A percentile compares a stretch with the other conserved stretches of the same genome.
These are phyloP conservation scores for Wickerhamomyces bovis DNA, from an alignment of 805 yeast species.

Conservation along the genomic window DNA sequence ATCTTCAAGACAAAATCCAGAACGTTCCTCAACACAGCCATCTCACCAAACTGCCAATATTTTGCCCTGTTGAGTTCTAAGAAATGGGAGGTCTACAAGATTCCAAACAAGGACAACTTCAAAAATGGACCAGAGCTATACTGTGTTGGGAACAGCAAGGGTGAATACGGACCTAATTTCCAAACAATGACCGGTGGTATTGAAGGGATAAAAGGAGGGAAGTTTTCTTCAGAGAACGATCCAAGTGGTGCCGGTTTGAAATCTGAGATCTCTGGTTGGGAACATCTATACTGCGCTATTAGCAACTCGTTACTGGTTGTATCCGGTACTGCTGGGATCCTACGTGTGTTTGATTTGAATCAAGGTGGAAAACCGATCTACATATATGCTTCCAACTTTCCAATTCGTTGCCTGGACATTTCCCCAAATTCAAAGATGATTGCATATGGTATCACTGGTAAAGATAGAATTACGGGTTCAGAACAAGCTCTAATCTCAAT, in stretches of 20 bases:
- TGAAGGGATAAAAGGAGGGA: conserved; percentile 15
- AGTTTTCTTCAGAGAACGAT: conserved; percentile 5
- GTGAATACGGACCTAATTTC: conserved; percentile 55
- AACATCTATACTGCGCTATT: conserved; percentile 51
- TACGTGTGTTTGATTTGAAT: conserved; percentile 57
- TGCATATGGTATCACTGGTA: conserved; percentile 80
- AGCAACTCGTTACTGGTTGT: conserved; percentile 55
- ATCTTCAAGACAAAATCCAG: conserved; percentile 42
- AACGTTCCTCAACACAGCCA: conserved; percentile 48
- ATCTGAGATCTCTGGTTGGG: conserved; percentile 43
- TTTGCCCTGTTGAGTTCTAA: conserved; percentile 62
- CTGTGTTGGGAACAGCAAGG: conserved; percentile 64
- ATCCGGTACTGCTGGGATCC: conserved; percentile 64
- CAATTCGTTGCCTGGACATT: conserved; percentile 72
- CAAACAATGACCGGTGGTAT: conserved; percentile 31
- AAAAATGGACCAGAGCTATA: conserved; percentile 46
- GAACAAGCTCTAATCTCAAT: conserved; percentile 74
- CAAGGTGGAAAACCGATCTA: conserved; percentile 58
- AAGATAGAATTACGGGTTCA: conserved; percentile 58
- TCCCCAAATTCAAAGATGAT: conserved; percentile 57
- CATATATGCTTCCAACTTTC: conserved; percentile 63
- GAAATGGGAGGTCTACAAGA: conserved; percentile 69
- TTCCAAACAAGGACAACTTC: conserved; percentile 28
- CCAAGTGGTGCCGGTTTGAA: conserved; percentile 14
- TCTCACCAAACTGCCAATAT: conserved; percentile 57